Evolutionary conservation across 2,329 filamentous ascomycete genomes (phyloP).

Genomic region (Botrytis hyacinthi): DNA sequence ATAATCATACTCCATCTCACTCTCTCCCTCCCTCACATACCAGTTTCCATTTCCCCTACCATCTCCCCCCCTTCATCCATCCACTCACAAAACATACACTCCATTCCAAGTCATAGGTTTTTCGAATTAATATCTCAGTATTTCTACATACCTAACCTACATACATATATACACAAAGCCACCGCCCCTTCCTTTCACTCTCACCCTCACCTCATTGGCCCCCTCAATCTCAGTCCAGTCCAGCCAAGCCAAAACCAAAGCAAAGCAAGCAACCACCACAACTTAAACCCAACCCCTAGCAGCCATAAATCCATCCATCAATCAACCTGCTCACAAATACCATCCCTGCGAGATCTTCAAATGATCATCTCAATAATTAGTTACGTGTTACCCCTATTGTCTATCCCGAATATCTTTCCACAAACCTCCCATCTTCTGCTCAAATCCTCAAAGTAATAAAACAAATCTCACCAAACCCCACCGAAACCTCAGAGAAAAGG

Average conservation of each 20-base stretch:
- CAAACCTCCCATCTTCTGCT: neutral
- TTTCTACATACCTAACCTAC: neutral
- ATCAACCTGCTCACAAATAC: neutral
- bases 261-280: neutral
- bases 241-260: neutral
- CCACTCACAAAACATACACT: neutral
- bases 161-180: neutral
- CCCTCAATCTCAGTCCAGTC: neutral
- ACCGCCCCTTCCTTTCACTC: neutral
- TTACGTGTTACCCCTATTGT: neutral
- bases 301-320: neutral
- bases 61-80: too few relatives aligned
- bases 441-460: neutral
- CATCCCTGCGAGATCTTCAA: neutral
- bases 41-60: neutral
- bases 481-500: neutral
- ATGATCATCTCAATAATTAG: neutral
- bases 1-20: too few relatives aligned
- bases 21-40: too few relatives aligned
- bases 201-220: neutral
- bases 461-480: neutral
- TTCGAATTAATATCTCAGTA: neutral
- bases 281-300: neutral
- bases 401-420: neutral
- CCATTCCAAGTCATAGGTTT: neutral